phyloP scores from a whole-genome alignment of 805 yeast species.

The Brettanomyces bruxellensis region DNA sequence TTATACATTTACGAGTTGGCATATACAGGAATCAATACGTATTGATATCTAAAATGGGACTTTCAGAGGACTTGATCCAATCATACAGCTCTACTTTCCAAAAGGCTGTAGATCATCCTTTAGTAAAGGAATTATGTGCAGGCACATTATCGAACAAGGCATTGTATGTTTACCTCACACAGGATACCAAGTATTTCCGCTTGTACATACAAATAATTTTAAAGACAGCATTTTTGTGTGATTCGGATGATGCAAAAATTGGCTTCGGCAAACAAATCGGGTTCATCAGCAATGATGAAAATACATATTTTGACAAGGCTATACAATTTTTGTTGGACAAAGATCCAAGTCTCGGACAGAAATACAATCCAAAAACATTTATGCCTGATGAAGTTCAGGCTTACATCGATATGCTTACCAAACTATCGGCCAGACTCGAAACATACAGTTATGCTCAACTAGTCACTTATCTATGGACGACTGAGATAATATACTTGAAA shows the following conservation, averaged over 20 bases:
- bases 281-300: slow-evolving; percentile 1
- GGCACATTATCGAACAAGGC: neutral
- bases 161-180: neutral
- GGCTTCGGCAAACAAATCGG: slow-evolving; percentile 3
- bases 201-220: neutral
- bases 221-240: slow-evolving; percentile 1
- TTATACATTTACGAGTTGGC: too few species aligned
- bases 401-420: neutral
- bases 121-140: neutral
- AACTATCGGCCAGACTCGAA: neutral
- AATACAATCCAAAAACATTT: neutral
- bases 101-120: neutral
- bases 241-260: neutral
- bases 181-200: neutral
- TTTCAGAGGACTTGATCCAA: neutral
- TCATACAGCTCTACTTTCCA: neutral
- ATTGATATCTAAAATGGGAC: neutral
- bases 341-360: neutral
- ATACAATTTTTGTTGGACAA: neutral
- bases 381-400: neutral
- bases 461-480: slow-evolving; percentile 2
- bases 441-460: neutral
- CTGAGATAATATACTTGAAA: neutral
- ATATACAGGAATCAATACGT: too few species aligned
- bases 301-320: slow-evolving; percentile 1